Conservation (phyloP, 495 filamentous ascomycete species). For the Coniosporium apollinis region DNA sequence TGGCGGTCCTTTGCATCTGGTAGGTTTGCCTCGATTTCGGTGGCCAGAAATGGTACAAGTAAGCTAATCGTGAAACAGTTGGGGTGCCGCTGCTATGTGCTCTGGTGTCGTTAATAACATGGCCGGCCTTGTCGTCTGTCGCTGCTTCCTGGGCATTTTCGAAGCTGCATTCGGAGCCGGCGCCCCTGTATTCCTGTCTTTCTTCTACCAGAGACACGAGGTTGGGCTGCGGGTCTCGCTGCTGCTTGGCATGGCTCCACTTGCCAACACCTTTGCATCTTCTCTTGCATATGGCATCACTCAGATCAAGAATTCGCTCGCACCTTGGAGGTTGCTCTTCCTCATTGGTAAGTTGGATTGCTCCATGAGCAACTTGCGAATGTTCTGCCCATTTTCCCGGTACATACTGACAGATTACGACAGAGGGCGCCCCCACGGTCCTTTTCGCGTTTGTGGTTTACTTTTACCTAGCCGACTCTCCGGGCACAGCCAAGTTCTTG, state of each 20-base stretch:
- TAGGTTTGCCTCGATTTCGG: too few relatives aligned
- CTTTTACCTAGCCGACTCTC: slow-evolving; percentile 54
- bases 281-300: slow-evolving; percentile 75
- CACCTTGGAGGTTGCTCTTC: slow-evolving; percentile 70
- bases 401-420: too few relatives aligned
- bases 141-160: slow-evolving; percentile 13
- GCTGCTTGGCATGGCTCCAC: slow-evolving; percentile 60
- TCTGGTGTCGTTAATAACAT: slow-evolving; percentile 9
- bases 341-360: too few relatives aligned
- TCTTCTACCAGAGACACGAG: slow-evolving; percentile 71
- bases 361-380: too few relatives aligned
- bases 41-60: too few relatives aligned
- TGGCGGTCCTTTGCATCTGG: too few relatives aligned
- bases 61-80: too few relatives aligned
- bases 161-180: slow-evolving; percentile 38
- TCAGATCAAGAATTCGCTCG: slow-evolving; percentile 43
- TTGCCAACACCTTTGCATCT: slow-evolving; percentile 72
- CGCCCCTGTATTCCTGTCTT: slow-evolving; percentile 41
- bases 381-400: too few relatives aligned
- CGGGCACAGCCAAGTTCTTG: slow-evolving; percentile 51
- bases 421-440: slow-evolving; percentile 64
- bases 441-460: slow-evolving; percentile 47
- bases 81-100: too few relatives aligned
- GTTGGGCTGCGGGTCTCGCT: slow-evolving; percentile 61
- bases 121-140: slow-evolving; percentile 33